Percentiles rank a stretch among this genome's conserved stretches.
Evolutionary conservation across 2,329 filamentous ascomycete species (phyloP).

Genomic region (Trichocomaceae sp.): DNA sequence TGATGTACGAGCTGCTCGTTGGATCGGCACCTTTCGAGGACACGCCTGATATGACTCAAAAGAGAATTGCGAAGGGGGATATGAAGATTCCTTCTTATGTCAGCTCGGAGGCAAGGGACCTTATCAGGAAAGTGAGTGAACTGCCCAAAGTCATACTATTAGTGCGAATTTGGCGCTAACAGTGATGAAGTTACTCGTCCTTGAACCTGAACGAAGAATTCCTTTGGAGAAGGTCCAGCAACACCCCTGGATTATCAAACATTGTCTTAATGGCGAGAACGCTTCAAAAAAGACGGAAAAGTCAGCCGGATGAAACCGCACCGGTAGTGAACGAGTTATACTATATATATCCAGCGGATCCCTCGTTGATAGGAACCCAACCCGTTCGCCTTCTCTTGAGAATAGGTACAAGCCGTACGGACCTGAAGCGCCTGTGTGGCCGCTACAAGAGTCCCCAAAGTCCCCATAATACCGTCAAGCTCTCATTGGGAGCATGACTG

Average conservation of each 20-base stretch:
- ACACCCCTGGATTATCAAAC: slow-evolving; percentile 95
- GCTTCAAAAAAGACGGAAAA: not conserved
- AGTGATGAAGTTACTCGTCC: slow-evolving; percentile 63
- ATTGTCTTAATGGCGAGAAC: slow-evolving; percentile 49
- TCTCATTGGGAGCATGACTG: not conserved
- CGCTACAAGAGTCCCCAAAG: too few species aligned
- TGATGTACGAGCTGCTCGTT: slow-evolving; percentile 63
- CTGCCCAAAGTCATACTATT: not conserved
- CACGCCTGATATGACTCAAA: slow-evolving; percentile 1
- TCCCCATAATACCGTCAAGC: not conserved
- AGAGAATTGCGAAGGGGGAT: not conserved
- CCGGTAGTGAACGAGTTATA: not conserved
- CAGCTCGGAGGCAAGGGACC: slow-evolving; percentile 57
- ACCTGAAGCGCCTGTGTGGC: not conserved
- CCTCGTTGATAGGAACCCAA: not conserved
- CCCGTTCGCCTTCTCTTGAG: not conserved
- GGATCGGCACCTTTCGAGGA: slow-evolving; percentile 7
- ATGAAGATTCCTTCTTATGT: slow-evolving; percentile 53
- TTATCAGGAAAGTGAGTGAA: slow-evolving; percentile 71
- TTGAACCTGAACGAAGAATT: slow-evolving; percentile 89
- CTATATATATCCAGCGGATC: not conserved
- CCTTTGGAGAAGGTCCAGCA: slow-evolving; percentile 77
- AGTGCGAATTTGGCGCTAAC: slow-evolving; percentile 17
- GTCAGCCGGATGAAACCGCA: not conserved
- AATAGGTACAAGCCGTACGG: not conserved